Evolutionary conservation across 352 stramenopile genomes (phyloP).

Genomic region (Phytophthora tubulina): DNA sequence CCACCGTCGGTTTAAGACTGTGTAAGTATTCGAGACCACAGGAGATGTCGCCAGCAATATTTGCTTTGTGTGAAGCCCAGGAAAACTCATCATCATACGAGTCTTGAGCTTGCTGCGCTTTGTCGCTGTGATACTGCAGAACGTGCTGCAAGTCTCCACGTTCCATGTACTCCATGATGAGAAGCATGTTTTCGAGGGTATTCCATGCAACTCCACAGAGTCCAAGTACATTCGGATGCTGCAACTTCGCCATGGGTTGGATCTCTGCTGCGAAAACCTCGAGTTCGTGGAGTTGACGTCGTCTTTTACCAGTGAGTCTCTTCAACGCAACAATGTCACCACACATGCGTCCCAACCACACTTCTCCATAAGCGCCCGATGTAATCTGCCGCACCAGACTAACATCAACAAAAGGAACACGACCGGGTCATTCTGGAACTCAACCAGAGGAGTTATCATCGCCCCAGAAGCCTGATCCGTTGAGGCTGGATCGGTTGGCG

Average conservation of each 20-base stretch:
- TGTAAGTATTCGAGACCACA: slow-evolving; percentile 17
- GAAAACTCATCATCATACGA: slow-evolving; percentile 21
- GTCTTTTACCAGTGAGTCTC: slow-evolving; percentile 39
- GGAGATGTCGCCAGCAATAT: slow-evolving; percentile 21
- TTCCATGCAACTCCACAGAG: slow-evolving; percentile 54
- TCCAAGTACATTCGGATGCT: slow-evolving; percentile 48
- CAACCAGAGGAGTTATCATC: slow-evolving; percentile 27
- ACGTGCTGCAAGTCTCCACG: slow-evolving; percentile 54
- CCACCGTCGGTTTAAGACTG: slow-evolving; percentile 7
- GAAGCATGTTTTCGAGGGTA: slow-evolving; percentile 50
- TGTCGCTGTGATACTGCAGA: slow-evolving; percentile 35
- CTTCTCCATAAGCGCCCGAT: slow-evolving; percentile 58
- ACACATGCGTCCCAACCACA: slow-evolving; percentile 52
- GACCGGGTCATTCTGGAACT: slow-evolving; percentile 41
- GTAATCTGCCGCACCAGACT: slow-evolving; percentile 48
- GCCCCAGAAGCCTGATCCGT: slow-evolving; percentile 4
- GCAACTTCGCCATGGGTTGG: slow-evolving; percentile 47
- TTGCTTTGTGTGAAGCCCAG: slow-evolving; percentile 20
- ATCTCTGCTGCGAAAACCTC: slow-evolving; percentile 56
- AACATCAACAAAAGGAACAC: slow-evolving; percentile 50
- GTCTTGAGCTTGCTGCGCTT: not conserved
- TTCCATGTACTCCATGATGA: slow-evolving; percentile 61
- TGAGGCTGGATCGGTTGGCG: slow-evolving; percentile 7
- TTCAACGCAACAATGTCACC: slow-evolving; percentile 59
- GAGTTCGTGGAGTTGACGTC: slow-evolving; percentile 28